A percentile compares a stretch with the other conserved stretches of the same genome.
These are phyloP conservation scores for Leccinum subspadiceum DNA, from an alignment of 1,284 basidiomycete genomes.

Conservation along the genomic window DNA sequence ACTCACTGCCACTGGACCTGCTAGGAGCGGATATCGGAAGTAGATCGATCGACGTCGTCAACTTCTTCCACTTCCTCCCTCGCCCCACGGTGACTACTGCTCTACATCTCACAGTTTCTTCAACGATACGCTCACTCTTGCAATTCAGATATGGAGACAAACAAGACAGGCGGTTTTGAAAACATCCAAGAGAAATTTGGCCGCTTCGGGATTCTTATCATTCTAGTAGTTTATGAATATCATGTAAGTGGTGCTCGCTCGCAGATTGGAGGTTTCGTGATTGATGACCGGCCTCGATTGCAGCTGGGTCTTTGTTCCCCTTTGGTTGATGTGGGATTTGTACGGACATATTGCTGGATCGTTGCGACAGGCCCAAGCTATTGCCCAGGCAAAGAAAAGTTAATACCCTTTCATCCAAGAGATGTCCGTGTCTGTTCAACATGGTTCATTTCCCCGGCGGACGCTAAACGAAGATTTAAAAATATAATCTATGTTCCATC, in stretches of 20 bases:
- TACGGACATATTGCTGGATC: constrained; percentile 64
- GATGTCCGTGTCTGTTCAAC: neutral
- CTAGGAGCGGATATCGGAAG: no score
- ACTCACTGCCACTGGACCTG: no score
- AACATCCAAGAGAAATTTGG: no score
- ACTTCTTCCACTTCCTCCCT: no score
- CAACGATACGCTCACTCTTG: no score
- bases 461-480: neutral
- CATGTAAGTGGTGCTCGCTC: constrained; percentile 49
- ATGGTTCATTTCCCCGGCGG: neutral
- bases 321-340: constrained; percentile 74
- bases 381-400: constrained; percentile 39
- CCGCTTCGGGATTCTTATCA: no score
- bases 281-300: constrained; percentile 17
- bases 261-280: neutral
- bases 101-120: no score
- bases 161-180: no score
- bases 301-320: constrained; percentile 77
- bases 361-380: constrained; percentile 47
- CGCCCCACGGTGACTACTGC: no score
- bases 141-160: no score
- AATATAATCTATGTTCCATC: neutral
- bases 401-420: neutral
- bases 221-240: constrained; percentile 68
- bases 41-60: no score